Base-by-base conservation (phyloP, 345 rosid species). In the Brassica nigra region DNA sequence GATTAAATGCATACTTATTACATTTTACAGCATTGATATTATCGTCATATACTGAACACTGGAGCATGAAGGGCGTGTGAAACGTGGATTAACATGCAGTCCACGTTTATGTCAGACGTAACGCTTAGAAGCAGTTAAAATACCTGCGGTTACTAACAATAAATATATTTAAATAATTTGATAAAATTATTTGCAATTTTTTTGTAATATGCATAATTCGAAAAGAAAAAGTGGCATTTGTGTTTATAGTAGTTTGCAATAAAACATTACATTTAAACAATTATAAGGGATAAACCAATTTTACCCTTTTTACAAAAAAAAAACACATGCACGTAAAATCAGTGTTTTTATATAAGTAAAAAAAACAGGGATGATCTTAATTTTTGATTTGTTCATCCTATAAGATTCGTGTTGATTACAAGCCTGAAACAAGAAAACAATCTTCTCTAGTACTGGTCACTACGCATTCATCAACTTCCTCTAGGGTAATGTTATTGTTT, bases 81-180 rank as follows among this genome's bases (percentile, higher is more conserved):
- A 30, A 42, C 42, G 55, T 62, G 64, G 55, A 47, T 77, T 37
- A n/a, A 49, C 57, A 77, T 77, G 76, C 75, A 62, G 34, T 33
- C 54, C 52, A 47, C 80, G 64, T 77, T 70, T 77, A 62, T 75
- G 33, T 69, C 58, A 57, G 5, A 61, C 47, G 42, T 33, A 70
- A 18, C 27, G 62, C 6, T 27, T 59, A 33, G 6, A 37, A 52
- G 12, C 42, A 29, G 42, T 49, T 68, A 68, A 49, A 29, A 44
- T 1, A n/a, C 4, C 23, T 14, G 3, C 16, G 8, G 18, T 67
- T 7, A 28, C 5, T 15, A 47, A 14, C 33, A 2, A 23, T 39
- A 10, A 6, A 67, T 5, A 7, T 8, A 27, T 14, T 44, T 68
- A 39, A 23, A 42, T 20, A 11, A 2, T 23, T 67, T 42, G 36